These are phyloP conservation scores for Mycena indigotica DNA, from an alignment of 768 basidiomycete species.

Conservation along the genomic window DNA sequence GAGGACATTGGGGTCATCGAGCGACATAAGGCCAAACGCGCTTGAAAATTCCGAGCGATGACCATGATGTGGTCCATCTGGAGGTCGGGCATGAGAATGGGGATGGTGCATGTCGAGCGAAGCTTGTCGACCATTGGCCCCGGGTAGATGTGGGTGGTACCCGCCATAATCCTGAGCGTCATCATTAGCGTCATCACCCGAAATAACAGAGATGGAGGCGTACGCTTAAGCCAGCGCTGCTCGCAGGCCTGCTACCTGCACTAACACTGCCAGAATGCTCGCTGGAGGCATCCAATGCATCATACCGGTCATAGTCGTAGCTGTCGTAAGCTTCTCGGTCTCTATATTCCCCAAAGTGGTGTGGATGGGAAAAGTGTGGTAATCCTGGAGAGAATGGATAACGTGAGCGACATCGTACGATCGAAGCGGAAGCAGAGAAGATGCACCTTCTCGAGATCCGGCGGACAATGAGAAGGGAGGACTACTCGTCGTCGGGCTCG, in stretches of 20 bases:
- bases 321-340: background rate
- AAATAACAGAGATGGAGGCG: background rate
- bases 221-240: conserved; percentile 11
- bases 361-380: background rate
- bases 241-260: conserved; percentile 12
- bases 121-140: background rate
- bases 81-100: background rate
- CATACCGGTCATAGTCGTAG: background rate
- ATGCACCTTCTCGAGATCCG: background rate
- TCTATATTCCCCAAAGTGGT: background rate
- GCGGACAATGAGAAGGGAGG: background rate
- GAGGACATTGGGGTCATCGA: conserved; percentile 73
- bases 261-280: conserved; percentile 3
- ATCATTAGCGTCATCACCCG: background rate
- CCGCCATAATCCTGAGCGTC: background rate
- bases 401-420: background rate
- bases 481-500: background rate
- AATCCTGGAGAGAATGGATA: background rate
- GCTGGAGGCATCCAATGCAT: background rate
- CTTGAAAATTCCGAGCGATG: conserved; percentile 43
- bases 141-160: background rate
- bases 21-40: conserved; percentile 74
- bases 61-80: background rate
- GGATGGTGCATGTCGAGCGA: background rate
- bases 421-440: background rate